Evolutionary conservation across 176 grass and related monocot genomes (phyloP).

Genomic region (Zizania latifolia): DNA sequence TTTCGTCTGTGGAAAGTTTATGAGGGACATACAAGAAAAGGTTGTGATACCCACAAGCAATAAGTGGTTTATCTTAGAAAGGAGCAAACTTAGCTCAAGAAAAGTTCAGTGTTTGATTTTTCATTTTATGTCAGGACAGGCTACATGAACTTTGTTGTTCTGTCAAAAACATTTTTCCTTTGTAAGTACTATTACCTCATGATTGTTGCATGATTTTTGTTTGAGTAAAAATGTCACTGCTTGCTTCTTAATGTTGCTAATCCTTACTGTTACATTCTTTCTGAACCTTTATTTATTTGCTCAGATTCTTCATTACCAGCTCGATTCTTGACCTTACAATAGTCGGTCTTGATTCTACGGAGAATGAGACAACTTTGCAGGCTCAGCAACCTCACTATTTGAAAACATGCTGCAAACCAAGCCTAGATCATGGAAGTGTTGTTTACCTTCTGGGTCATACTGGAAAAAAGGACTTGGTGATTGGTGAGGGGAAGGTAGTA

Average conservation of each 20-base stretch:
- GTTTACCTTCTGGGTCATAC: conserved; percentile 82
- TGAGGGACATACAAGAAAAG: background rate
- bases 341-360: conserved; percentile 72
- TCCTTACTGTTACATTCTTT: background rate
- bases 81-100: background rate
- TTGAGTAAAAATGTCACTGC: background rate
- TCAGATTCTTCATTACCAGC: conserved; percentile 93
- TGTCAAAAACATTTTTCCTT: background rate
- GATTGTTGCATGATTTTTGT: background rate
- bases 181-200: background rate
- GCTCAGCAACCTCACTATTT: conserved; percentile 58
- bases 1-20: conserved; percentile 7
- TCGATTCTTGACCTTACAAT: conserved; percentile 92
- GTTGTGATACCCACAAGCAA: no score
- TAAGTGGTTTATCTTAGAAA: no score
- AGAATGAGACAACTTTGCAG: conserved; percentile 37
- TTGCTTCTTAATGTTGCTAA: background rate
- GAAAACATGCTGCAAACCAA: conserved; percentile 73
- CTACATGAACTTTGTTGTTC: conserved; percentile 16
- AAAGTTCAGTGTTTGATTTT: conserved; percentile 18
- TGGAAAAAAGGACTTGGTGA: conserved; percentile 39
- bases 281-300: background rate
- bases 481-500: conserved; percentile 77
- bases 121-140: conserved; percentile 12
- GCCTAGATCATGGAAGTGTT: conserved; percentile 63